These are phyloP conservation scores for Rhizomucor pusillus DNA, from an alignment of 371 early-diverging fungal genomes.

Conservation along the genomic window DNA sequence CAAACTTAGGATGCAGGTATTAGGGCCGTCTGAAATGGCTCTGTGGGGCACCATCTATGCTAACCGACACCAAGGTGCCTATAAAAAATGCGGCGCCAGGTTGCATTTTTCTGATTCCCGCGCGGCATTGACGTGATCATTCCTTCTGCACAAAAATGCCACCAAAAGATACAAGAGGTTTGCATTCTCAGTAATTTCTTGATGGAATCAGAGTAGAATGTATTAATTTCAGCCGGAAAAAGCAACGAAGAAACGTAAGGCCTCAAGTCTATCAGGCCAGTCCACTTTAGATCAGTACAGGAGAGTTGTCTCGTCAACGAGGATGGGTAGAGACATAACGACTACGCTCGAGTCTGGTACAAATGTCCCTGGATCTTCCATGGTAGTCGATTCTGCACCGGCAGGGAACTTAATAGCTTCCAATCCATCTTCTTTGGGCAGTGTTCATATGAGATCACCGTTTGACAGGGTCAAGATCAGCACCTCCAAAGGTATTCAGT, in stretches of 20 bases:
- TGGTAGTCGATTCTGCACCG: constrained; percentile 4
- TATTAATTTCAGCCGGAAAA: not conserved
- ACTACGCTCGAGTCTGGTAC: not conserved
- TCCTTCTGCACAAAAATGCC: constrained; percentile 4
- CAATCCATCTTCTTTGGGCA: constrained; percentile 10
- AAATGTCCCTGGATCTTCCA: constrained; percentile 4
- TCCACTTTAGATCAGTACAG: constrained; percentile 12
- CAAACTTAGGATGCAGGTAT: too few species aligned
- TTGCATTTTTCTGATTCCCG: too few species aligned
- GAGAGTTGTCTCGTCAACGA: constrained; percentile 7
- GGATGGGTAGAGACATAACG: constrained; percentile 10
- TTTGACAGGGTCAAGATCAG: constrained; percentile 56
- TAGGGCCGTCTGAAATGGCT: too few species aligned
- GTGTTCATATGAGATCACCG: constrained; percentile 14
- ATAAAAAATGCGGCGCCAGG: too few species aligned
- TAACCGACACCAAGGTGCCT: too few species aligned
- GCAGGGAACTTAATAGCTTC: not conserved
- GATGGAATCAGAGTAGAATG: not conserved
- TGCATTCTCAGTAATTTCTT: not conserved
- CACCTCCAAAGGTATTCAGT: constrained; percentile 56
- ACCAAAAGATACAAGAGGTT: constrained; percentile 7
- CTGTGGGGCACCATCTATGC: too few species aligned
- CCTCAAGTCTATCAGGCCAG: constrained; percentile 11
- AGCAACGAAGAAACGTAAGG: constrained; percentile 19
- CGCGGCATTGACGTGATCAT: too few species aligned